A percentile compares a stretch with the other conserved stretches of the same genome.
Evolutionary conservation across 768 basidiomycete genomes (phyloP).

Genomic region (Pulveroboletus sp.): DNA sequence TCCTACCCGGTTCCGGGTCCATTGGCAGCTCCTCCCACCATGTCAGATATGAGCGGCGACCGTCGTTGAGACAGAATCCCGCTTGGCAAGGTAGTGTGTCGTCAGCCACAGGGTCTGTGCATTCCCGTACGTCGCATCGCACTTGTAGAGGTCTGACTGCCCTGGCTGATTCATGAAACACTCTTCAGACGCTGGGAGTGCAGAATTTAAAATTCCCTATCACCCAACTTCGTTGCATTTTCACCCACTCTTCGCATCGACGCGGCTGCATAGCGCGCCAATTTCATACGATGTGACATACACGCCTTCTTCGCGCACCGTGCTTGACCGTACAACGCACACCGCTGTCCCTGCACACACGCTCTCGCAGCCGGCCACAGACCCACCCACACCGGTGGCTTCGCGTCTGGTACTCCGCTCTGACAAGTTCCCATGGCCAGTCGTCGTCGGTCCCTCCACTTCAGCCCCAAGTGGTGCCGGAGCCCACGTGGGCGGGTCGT

Average conservation of each 20-base stretch:
- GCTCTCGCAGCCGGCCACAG: slow-evolving; percentile 59
- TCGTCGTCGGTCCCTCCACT: slow-evolving; percentile 41
- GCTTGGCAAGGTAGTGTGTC: slow-evolving; percentile 42
- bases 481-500: slow-evolving; percentile 27
- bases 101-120: slow-evolving; percentile 35
- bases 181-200: slow-evolving; percentile 17
- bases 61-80: slow-evolving; percentile 44
- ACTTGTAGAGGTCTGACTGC: not conserved
- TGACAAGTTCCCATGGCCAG: slow-evolving; percentile 58
- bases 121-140: slow-evolving; percentile 36
- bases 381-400: slow-evolving; percentile 47
- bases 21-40: slow-evolving; percentile 39
- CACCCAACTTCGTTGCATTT: slow-evolving; percentile 43
- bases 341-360: slow-evolving; percentile 51
- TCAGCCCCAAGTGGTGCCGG: slow-evolving; percentile 23
- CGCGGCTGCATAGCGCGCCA: slow-evolving; percentile 52
- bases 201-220: slow-evolving; percentile 20
- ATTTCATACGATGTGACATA: slow-evolving; percentile 57
- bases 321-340: slow-evolving; percentile 52
- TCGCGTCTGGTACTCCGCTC: slow-evolving; percentile 48
- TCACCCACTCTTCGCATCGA: slow-evolving; percentile 60
- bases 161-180: slow-evolving; percentile 2
- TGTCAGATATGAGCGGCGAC: slow-evolving; percentile 37
- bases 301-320: slow-evolving; percentile 52
- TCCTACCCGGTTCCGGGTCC: slow-evolving; percentile 39